Evolutionary conservation across 176 grass and related monocot genomes (phyloP), one percentile per base, ranked within the genome.

Genomic region (Microstegium vimineum): DNA sequence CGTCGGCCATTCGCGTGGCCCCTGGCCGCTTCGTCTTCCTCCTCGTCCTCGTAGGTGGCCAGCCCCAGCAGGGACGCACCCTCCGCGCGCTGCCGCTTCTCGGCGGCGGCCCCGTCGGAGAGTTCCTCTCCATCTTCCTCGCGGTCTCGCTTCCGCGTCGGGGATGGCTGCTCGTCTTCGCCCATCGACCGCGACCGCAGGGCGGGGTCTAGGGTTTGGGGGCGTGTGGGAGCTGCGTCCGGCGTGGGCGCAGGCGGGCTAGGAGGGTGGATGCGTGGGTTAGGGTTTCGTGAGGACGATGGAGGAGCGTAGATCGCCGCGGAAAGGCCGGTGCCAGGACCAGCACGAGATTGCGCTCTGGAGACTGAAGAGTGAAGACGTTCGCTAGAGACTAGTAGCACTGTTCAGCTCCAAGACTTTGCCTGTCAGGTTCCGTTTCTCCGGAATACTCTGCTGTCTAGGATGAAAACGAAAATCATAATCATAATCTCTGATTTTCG

Each of bases 21-120:
- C 80, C 60, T 75, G 3, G 36, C 84, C 43, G 65, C 82, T 4
- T 90, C 93, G 18, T 92, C 90, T 9, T 91, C 92, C 1, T 91
- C 89, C 12, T 80, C 87, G 16, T 89, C 92, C 46, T 84, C 61
- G 66, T 94, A 94, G 51, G 35, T 87, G 60, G 90, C 65, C 18
- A 94, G 93, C 8, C 87, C 93, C 1, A 91, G 87, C 36, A 92
- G 79, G 22, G 77, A 69, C 36, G 33, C 75, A 11, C 61, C 79
- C 74, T 74, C 83, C 1, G 61, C 71, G 23, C 61, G 86, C 43
- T 32, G 69, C 42, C 83, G 75, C 90, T 86, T 92, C 70, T 79
- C 41, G 5, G 67, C 46, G 20, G 57, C 66, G 52, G 17, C 74
- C 14, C 51, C 57, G 1, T 41, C 30, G 73, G 49, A 27, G 16